Evolutionary conservation across 306 rosid genomes (phyloP), one percentile per base, ranked within the genome.

Genomic region (Trichosanthes cucumerina): DNA sequence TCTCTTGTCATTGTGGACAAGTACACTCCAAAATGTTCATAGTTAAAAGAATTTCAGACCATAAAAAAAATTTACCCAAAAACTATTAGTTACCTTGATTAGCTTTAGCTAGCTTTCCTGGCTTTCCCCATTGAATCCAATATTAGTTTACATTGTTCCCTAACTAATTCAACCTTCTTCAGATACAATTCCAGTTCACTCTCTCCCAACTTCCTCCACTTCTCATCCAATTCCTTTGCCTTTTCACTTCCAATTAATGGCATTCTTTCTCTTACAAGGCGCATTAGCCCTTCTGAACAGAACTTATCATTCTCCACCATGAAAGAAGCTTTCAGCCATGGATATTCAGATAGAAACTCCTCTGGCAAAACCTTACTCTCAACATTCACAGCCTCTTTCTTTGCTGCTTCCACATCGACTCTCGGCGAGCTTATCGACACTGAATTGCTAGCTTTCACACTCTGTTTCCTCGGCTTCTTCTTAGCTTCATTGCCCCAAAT

Each of bases 161-260:
- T 81, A 65, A 76, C 43, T 79, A 85, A 80, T 1, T 79, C 84
- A n/a, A 66, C 34, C 80, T 59, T 85, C 81, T 77, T 80, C 83
- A 62, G 46, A 46, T 50, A 79, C 76, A 85, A 79, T 75, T 83
- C 84, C 69, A 74, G 41, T 63, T 85, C 85, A 6, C 26, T 77
- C 8, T 63, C 74, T 63, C 81, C 79, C 80, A 87, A 28, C 24
- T 69, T 50, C 80, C 47, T 80, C 90, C 92, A 85, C 72, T 47
- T 87, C 7, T 49, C 79, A 52, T 89, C 86, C 75, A 87, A 34
- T 60, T 84, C 88, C 65, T 33, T 77, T 6, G 79, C 79, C 81
- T 79, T 81, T 0, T 63, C 60, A 47, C 56, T 83, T 53, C 81
- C 87, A 60, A 89, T 62, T 65, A 21, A 56, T 60, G 85, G 83